Percentiles rank a stretch among this genome's conserved stretches.
These are phyloP conservation scores for Discostella stelligeroides DNA, from an alignment of 108 stramenopile genomes.

Conservation along the genomic window DNA sequence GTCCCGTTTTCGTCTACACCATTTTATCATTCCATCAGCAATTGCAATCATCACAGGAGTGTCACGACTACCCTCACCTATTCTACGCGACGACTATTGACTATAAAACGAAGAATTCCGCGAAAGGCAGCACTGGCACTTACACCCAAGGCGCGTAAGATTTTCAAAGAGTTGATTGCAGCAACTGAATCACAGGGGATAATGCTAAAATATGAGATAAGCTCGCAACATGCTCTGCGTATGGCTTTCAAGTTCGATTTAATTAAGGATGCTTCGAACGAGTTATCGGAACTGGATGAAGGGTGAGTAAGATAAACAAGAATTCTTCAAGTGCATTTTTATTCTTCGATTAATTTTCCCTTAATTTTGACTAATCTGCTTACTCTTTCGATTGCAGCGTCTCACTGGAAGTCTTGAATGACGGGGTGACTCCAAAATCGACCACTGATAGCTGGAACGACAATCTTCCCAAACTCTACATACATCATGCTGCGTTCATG, in stretches of 20 bases:
- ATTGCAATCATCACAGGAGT: too few relatives aligned
- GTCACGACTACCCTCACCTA: too few relatives aligned
- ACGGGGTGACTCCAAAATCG: slow-evolving; percentile 69
- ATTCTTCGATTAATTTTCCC: slow-evolving; percentile 3
- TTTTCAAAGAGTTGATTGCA: slow-evolving; percentile 54
- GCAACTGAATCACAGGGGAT: slow-evolving; percentile 61
- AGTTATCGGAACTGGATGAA: slow-evolving; percentile 64
- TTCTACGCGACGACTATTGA: too few relatives aligned
- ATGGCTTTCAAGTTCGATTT: slow-evolving; percentile 89
- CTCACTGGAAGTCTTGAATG: slow-evolving; percentile 76
- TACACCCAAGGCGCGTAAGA: slow-evolving; percentile 64
- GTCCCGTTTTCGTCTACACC: too few relatives aligned
- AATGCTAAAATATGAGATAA: slow-evolving; percentile 68
- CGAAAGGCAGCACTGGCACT: slow-evolving; percentile 67
- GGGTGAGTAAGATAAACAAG: too few relatives aligned
- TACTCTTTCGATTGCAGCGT: slow-evolving; percentile 37
- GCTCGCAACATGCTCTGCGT: slow-evolving; percentile 64
- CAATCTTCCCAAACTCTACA: slow-evolving; percentile 75
- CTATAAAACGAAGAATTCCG: slow-evolving; percentile 42
- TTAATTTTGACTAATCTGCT: too few relatives aligned
- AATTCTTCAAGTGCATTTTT: too few relatives aligned
- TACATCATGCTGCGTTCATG: slow-evolving; percentile 78
- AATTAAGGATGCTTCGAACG: slow-evolving; percentile 51
- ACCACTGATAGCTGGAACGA: slow-evolving; percentile 63
- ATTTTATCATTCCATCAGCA: too few relatives aligned